These are phyloP conservation scores for Apostasia ramifera DNA, from an alignment of 106 monocot species.

Conservation along the genomic window DNA sequence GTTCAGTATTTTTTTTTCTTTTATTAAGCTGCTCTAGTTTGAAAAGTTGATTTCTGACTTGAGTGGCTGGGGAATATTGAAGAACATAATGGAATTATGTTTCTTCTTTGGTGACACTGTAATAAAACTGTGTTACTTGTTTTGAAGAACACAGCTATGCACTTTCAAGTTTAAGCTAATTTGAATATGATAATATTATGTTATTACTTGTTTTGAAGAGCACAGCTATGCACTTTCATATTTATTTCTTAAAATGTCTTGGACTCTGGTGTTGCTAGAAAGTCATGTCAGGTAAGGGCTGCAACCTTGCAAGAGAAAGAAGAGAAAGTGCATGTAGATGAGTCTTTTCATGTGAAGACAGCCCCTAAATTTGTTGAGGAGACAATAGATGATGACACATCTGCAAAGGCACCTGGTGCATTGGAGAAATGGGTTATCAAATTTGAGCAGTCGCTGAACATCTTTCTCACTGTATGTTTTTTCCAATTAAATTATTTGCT, in stretches of 20 bases:
- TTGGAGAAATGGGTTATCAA: slow-evolving; percentile 59
- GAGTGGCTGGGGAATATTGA: not conserved
- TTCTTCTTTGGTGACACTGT: not conserved
- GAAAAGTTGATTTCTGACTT: too few relatives aligned
- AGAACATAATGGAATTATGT: too few relatives aligned
- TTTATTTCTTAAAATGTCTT: not conserved
- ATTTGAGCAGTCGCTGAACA: slow-evolving; percentile 76
- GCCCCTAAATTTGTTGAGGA: slow-evolving; percentile 9
- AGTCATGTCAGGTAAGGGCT: slow-evolving; percentile 24
- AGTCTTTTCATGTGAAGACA: slow-evolving; percentile 27
- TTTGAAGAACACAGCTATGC: not conserved
- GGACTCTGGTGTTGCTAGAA: slow-evolving; percentile 17
- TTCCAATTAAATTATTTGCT: not conserved
- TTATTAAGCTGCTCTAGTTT: too few relatives aligned
- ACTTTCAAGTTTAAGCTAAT: not conserved
- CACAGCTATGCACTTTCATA: not conserved
- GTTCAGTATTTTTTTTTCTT: too few relatives aligned
- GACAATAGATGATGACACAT: slow-evolving; percentile 4
- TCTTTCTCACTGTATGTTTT: slow-evolving; percentile 59
- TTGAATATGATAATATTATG: not conserved
- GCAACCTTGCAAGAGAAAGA: slow-evolving; percentile 39
- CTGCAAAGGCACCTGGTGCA: slow-evolving; percentile 13
- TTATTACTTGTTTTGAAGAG: not conserved
- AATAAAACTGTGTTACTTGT: not conserved
- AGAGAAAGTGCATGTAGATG: slow-evolving; percentile 42